These are phyloP conservation scores for Penicillium riverlandense DNA, from an alignment of 495 filamentous ascomycete genomes.

Conservation along the genomic window DNA sequence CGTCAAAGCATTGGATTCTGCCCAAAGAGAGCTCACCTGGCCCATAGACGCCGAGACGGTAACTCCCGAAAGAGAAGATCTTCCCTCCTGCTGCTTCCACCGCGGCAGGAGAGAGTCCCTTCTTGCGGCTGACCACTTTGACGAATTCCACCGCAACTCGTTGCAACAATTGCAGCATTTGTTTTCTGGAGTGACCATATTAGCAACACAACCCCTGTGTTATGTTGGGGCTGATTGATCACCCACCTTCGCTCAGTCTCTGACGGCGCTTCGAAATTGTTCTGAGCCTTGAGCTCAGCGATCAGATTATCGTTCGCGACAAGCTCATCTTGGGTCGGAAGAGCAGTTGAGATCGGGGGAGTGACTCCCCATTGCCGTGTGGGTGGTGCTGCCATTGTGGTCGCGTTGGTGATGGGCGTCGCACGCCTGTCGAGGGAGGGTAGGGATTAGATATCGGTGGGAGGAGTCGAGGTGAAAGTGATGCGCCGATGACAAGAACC, in stretches of 20 bases:
- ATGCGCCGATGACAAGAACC: background rate
- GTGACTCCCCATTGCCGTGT: slow-evolving; percentile 72
- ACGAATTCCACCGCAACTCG: slow-evolving; percentile 79
- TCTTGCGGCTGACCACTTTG: slow-evolving; percentile 64
- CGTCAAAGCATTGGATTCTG: background rate
- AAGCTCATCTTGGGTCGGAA: slow-evolving; percentile 70
- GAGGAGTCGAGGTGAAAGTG: background rate
- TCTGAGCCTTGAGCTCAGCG: slow-evolving; percentile 70
- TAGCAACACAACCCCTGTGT: background rate
- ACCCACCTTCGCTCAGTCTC: slow-evolving; percentile 73
- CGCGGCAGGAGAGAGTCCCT: slow-evolving; percentile 66
- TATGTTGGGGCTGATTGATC: slow-evolving; percentile 1
- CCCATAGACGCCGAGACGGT: slow-evolving; percentile 85
- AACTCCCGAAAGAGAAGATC: slow-evolving; percentile 93
- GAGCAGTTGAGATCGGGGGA: slow-evolving; percentile 66
- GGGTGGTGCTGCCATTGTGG: slow-evolving; percentile 36
- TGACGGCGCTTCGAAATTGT: slow-evolving; percentile 76
- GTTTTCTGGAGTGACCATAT: slow-evolving; percentile 21
- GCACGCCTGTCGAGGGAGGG: slow-evolving; percentile 10
- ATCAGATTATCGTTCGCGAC: slow-evolving; percentile 69
- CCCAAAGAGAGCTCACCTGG: slow-evolving; percentile 46
- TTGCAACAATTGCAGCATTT: slow-evolving; percentile 65
- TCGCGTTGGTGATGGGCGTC: slow-evolving; percentile 3
- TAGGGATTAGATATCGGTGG: slow-evolving; percentile 19
- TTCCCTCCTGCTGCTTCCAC: slow-evolving; percentile 79